Base-by-base conservation (phyloP, 2,329 filamentous ascomycete species). In the Neonectria sp. region DNA sequence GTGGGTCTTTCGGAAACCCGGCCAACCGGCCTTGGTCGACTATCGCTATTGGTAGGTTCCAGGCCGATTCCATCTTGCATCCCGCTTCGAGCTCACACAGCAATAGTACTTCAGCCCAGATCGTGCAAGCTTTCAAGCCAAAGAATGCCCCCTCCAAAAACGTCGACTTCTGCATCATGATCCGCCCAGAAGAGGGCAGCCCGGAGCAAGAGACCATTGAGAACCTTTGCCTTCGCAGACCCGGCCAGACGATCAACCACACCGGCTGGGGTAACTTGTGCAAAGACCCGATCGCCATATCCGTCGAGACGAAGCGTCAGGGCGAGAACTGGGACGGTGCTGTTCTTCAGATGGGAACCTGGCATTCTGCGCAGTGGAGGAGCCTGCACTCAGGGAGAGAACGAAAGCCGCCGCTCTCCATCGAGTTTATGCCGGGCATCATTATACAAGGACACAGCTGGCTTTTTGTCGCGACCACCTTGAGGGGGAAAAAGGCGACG, bases 291-390 rank as follows among this genome's bases (percentile, higher is more conserved):
- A 71, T 73, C 15, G 66, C 53, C 25, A 55, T 72, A 8, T 71
- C 68, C 17, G 55, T 73, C 37, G 64, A 68, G 51, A 71, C 66
- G 2, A 73, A 73, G 58, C 59, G 63, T 12, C 61, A 64, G 8
- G 61, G 57, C 4, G 68, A 63, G 27, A 13, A 63, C 3, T 57
- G 35, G 33, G 62, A 65, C 15, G 58, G 46, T 35, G 65, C 66
- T 1, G 17, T 70, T 2, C 37, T 69, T 8, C 66, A 73, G 61
- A 67, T 73, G 31, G 65, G 60, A 2, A 69, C 55, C 8, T 71
- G 71, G 69, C 69, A 73, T 35, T 37, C 69, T 15, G 29, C 65
- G 15, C 63, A 71, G 43, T 69, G 60, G 63, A 27, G 71, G n/a
- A 67, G 67, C 29, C 24, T 73, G 13, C 40, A 12, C 43, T 64